Evolutionary conservation across 306 rosid species (phyloP).

Genomic region (Gastrolobium bilobum): DNA sequence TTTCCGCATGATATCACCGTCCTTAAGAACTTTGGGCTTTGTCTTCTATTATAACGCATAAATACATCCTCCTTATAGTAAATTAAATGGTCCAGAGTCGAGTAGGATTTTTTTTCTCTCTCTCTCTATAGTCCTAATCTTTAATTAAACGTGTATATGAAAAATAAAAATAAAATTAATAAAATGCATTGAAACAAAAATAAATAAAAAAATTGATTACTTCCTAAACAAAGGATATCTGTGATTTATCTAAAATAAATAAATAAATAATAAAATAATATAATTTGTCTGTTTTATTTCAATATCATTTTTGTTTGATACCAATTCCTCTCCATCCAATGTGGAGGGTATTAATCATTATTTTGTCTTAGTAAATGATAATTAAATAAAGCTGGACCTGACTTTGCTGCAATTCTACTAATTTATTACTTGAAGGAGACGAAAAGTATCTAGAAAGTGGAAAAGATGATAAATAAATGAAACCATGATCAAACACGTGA

Average conservation of each 20-base stretch:
- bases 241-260: too few species aligned
- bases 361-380: background rate
- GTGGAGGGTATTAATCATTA: background rate
- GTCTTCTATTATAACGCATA: too few species aligned
- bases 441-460: constrained; percentile 26
- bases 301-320: constrained; percentile 1
- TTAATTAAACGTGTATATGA: background rate
- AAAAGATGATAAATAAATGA: constrained; percentile 16
- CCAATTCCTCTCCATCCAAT: background rate
- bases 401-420: background rate
- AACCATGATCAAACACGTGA: background rate
- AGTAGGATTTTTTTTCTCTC: too few species aligned
- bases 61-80: background rate
- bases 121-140: background rate
- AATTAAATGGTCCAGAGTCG: background rate
- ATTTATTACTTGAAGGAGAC: constrained; percentile 23
- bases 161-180: background rate
- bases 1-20: too few species aligned
- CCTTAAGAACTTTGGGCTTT: too few species aligned
- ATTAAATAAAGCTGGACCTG: background rate
- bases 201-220: too few species aligned
- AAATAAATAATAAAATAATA: background rate
- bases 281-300: background rate
- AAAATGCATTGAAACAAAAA: background rate
- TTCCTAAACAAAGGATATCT: too few species aligned